Conservation (phyloP, 163 green algal species). For the Chlamydomonas reinhardtii region DNA sequence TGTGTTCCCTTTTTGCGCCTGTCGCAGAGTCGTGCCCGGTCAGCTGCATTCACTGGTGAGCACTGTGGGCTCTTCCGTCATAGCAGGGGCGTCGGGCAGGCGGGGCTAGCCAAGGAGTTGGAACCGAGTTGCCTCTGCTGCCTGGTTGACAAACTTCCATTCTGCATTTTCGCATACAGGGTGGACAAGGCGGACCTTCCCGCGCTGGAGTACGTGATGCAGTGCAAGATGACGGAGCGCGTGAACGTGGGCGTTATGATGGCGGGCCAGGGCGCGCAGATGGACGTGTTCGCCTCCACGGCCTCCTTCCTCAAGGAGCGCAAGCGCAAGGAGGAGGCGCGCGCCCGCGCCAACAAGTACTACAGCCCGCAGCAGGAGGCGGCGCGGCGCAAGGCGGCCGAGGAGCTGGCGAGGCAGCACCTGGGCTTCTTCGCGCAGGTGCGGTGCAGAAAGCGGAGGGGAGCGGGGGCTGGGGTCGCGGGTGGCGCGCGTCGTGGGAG, state of each 20-base stretch:
- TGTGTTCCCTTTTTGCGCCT: too few species aligned
- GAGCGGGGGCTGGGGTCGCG: too few species aligned
- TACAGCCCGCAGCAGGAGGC: constrained; percentile 69
- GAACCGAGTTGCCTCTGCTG: too few species aligned
- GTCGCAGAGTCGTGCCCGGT: too few species aligned
- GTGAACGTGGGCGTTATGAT: constrained; percentile 89
- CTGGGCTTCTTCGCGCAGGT: constrained; percentile 19
- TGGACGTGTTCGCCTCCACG: constrained; percentile 76
- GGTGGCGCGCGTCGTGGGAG: too few species aligned
- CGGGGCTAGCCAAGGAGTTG: too few species aligned
- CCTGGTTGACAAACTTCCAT: too few species aligned
- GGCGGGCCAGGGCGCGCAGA: constrained; percentile 70
- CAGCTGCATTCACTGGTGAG: too few species aligned
- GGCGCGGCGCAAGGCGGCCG: constrained; percentile 40
- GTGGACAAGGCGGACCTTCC: constrained; percentile 81
- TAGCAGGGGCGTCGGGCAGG: too few species aligned
- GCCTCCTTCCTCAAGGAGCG: constrained; percentile 75
- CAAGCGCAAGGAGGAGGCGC: constrained; percentile 61
- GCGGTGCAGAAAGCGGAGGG: too few species aligned
- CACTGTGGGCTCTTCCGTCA: too few species aligned
- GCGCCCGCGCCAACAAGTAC: constrained; percentile 37
- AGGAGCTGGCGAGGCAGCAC: constrained; percentile 41
- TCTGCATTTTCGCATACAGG: too few species aligned
- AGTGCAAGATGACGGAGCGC: constrained; percentile 44
- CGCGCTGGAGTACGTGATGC: constrained; percentile 81